These are phyloP conservation scores for Reticulascus tulasneorum DNA, from an alignment of 2,329 filamentous ascomycete species.

Conservation along the genomic window DNA sequence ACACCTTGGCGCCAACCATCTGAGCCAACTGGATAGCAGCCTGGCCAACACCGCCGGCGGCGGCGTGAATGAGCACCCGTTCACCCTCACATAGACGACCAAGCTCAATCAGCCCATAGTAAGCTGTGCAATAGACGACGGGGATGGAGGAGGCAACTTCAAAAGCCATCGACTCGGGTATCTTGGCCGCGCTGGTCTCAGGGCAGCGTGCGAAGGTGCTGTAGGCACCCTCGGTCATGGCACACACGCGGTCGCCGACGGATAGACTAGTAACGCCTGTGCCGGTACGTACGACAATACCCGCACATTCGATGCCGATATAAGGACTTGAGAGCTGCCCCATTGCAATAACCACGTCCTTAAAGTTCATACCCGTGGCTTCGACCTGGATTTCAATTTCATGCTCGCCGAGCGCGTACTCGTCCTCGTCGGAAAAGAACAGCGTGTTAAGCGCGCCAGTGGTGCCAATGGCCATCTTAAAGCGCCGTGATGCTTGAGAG, in stretches of 20 bases:
- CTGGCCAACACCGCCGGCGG: constrained; percentile 29
- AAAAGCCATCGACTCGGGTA: constrained; percentile 24
- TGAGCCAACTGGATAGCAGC: constrained; percentile 28
- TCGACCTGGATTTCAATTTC: constrained; percentile 22
- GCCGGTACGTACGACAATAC: constrained; percentile 17
- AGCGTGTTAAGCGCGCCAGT: constrained; percentile 6
- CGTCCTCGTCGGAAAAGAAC: not conserved
- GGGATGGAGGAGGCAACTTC: constrained; percentile 25
- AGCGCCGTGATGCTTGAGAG: constrained; percentile 1
- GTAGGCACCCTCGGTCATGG: too few species aligned
- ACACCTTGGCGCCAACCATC: constrained; percentile 24
- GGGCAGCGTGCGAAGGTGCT: constrained; percentile 18
- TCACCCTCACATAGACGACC: constrained; percentile 22
- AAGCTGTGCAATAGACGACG: constrained; percentile 23
- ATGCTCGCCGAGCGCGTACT: constrained; percentile 4
- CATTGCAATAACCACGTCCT: constrained; percentile 29
- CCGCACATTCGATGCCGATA: constrained; percentile 27
- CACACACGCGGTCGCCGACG: constrained; percentile 21
- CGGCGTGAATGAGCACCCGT: constrained; percentile 30
- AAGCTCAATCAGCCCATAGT: constrained; percentile 22
- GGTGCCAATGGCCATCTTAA: constrained; percentile 2
- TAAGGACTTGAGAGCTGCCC: constrained; percentile 24
- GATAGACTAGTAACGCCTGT: constrained; percentile 14
- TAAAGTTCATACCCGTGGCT: constrained; percentile 28
- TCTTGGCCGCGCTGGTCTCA: constrained; percentile 21